Conservation (phyloP, 768 basidiomycete species). For the Lactifluus volemus region DNA sequence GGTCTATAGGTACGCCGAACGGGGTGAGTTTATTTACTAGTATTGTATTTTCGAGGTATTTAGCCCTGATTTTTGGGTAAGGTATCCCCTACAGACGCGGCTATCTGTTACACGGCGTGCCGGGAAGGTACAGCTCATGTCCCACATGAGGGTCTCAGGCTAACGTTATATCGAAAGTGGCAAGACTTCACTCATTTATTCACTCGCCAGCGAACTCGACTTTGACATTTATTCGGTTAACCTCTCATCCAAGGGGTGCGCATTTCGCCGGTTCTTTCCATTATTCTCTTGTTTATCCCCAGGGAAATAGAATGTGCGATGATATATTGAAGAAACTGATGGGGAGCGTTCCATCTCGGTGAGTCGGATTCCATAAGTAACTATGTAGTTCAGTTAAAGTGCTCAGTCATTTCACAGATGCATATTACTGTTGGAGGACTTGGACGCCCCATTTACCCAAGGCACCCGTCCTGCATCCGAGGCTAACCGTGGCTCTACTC, state of each 20-base stretch:
- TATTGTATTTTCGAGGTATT: not conserved
- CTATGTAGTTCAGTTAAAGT: conserved; percentile 15
- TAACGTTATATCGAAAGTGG: conserved; percentile 40
- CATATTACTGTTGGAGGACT: conserved; percentile 88
- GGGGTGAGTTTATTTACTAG: conserved; percentile 44
- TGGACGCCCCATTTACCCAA: conserved; percentile 87
- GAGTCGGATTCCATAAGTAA: conserved; percentile 17
- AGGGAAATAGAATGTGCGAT: conserved; percentile 67
- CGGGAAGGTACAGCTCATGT: conserved; percentile 51
- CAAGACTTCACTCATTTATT: conserved; percentile 82
- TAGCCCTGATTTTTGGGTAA: conserved; percentile 23
- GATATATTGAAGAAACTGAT: conserved; percentile 80
- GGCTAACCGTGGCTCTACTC: conserved; percentile 65
- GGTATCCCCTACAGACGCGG: conserved; percentile 86
- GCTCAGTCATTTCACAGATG: conserved; percentile 44
- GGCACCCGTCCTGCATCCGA: conserved; percentile 54
- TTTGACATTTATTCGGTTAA: conserved; percentile 91
- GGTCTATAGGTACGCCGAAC: conserved; percentile 70
- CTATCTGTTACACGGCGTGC: conserved; percentile 78
- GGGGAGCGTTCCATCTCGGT: conserved; percentile 84
- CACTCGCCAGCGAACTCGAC: conserved; percentile 73
- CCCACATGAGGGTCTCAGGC: not conserved
- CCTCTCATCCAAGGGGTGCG: conserved; percentile 75
- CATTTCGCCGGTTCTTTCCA: conserved; percentile 21
- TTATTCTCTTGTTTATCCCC: conserved; percentile 13